phyloP scores from a whole-genome alignment of 2,329 filamentous ascomycete species.

The Trichophyton verrucosum region DNA sequence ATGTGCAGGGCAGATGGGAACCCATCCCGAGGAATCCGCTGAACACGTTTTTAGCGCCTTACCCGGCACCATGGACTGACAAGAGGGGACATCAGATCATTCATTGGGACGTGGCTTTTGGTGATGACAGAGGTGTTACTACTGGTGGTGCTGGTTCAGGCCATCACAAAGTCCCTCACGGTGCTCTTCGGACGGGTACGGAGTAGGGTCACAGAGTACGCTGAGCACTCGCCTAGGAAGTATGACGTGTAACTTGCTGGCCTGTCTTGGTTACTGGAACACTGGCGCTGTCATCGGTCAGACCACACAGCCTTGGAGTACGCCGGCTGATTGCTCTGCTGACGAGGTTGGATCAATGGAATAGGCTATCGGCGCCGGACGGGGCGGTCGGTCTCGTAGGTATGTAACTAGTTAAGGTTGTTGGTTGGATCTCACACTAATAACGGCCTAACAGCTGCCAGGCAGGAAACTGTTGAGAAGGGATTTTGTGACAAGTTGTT shows the following conservation, averaged over 20 bases:
- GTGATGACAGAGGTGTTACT: not conserved
- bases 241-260: not conserved
- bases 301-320: too few species aligned
- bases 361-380: not conserved
- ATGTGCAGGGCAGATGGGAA: not conserved
- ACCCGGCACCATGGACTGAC: conserved; percentile 1
- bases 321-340: too few species aligned
- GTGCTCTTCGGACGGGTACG: too few species aligned
- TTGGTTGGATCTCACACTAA: not conserved
- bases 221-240: not conserved
- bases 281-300: too few species aligned
- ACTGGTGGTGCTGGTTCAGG: not conserved
- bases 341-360: not conserved
- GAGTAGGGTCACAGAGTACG: not conserved
- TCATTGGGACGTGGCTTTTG: not conserved
- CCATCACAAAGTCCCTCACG: too few species aligned
- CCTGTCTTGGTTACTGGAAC: too few species aligned
- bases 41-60: conserved; percentile 3
- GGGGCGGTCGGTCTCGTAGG: not conserved
- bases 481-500: too few species aligned
- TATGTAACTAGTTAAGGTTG: not conserved
- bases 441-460: not conserved
- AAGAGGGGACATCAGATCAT: not conserved
- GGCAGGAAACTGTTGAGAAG: not conserved
- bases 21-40: conserved; percentile 1